Percentiles rank a stretch among this genome's conserved stretches.
Conservation (phyloP, 306 rosid species). For the Albizia julibrissin region DNA sequence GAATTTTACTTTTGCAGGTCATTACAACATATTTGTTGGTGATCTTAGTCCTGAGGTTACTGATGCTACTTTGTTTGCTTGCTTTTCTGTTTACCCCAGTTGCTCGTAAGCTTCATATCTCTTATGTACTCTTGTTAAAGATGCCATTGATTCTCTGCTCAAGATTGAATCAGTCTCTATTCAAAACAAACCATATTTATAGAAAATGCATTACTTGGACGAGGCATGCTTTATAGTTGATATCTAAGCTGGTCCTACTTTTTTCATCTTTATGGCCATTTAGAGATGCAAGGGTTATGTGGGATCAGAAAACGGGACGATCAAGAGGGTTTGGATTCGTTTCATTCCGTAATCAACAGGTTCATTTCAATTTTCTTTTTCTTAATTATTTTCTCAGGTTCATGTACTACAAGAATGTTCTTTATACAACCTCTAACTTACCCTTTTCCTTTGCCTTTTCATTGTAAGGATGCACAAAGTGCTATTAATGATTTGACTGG, state of each 20-base stretch:
- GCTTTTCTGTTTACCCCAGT: slow-evolving; percentile 92
- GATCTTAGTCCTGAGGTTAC: slow-evolving; percentile 99
- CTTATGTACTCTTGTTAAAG: slow-evolving; percentile 2
- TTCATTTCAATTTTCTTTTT: slow-evolving; percentile 15
- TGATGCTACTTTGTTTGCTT: slow-evolving; percentile 91
- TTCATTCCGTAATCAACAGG: slow-evolving; percentile 94
- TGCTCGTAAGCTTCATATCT: slow-evolving; percentile 87
- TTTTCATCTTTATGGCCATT: slow-evolving; percentile 31
- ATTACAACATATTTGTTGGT: slow-evolving; percentile 92
- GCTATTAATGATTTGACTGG: slow-evolving; percentile 97
- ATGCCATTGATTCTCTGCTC: background rate
- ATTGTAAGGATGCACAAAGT: slow-evolving; percentile 86
- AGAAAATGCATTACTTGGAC: background rate
- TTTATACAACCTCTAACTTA: slow-evolving; percentile 23
- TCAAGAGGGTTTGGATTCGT: slow-evolving; percentile 99
- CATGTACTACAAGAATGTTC: background rate
- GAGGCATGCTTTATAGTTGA: slow-evolving; percentile 3
- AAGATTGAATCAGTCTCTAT: slow-evolving; percentile 1
- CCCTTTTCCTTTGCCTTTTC: slow-evolving; percentile 21
- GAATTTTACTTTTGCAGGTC: slow-evolving; percentile 66
- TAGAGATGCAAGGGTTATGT: slow-evolving; percentile 99
- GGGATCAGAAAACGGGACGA: slow-evolving; percentile 99
- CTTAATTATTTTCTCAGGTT: background rate
- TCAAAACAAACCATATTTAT: background rate
- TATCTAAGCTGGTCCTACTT: slow-evolving; percentile 2